Evolutionary conservation across 805 yeast genomes (phyloP), one percentile per base, ranked within the genome.

Genomic region (Pichia phayaonensis): DNA sequence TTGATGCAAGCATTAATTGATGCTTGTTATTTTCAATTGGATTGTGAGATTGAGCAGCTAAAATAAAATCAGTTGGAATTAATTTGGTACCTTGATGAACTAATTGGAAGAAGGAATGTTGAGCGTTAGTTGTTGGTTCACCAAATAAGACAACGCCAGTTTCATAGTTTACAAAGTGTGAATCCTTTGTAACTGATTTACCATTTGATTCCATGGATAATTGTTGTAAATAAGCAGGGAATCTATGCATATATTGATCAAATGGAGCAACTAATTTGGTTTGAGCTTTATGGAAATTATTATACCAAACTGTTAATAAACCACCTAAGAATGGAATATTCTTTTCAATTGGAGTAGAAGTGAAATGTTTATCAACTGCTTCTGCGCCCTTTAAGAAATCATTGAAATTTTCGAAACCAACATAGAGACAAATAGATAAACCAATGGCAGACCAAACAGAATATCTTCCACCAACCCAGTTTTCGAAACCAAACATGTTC

Each of bases 381-480:
- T 94, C 96, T 56, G 97, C 99, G 75, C 99, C 99, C 72, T 84
- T 86, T 64, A 94, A 78, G 80, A 94, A 89, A 54, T 79, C 79
- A 57, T 87, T 92, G 64, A 94, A 94, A 80, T 90, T 87, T 57
- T 94, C 98, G 70, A 68, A 94, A 59, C 99, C 99, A 69, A 94
- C 84, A 81, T 86, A 94, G 61, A 94, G 73, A 62, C 96, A 95
- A 56, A 94, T 92, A 27, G 97, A 87, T 61, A 94, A 81, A 55
- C 99, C 99, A 70, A 94, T 94, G 56, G 99, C 95, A 42, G 96
- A 87, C 99, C 99, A 94, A 55, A 94, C 99, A n/a, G 99, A 94
- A 83, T 94, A 94, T 73, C 99, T 86, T 68, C 99, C 99, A 66
- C 99, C 99, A 58, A 94, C 99, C 99, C 99, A 94, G 74, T 75